Percentiles rank a stretch among this genome's conserved stretches.
These are phyloP conservation scores for Cicer bijugum DNA, from an alignment of 306 rosid species.

Conservation along the genomic window DNA sequence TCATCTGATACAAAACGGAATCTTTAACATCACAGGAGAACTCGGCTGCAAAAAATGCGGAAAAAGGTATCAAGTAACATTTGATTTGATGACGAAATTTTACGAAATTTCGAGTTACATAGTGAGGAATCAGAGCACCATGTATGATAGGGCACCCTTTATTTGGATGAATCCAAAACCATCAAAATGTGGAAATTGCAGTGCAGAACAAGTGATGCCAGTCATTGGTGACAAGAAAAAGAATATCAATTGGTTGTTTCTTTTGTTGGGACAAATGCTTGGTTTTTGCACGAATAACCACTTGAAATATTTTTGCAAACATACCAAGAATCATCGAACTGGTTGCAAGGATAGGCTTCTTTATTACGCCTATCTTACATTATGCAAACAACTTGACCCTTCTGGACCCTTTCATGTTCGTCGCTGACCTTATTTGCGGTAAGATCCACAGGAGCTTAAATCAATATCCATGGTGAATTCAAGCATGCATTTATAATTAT, in stretches of 20 bases:
- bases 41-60: constrained; percentile 58
- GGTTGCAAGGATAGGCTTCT: constrained; percentile 68
- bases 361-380: constrained; percentile 47
- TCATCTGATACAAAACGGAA: not conserved
- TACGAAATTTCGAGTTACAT: not conserved
- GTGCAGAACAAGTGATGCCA: constrained; percentile 49
- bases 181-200: constrained; percentile 49
- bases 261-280: constrained; percentile 60
- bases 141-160: constrained; percentile 52
- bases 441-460: too few species aligned
- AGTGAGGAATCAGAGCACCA: not conserved
- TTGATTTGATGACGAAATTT: constrained; percentile 31
- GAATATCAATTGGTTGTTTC: constrained; percentile 67
- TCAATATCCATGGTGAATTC: too few species aligned
- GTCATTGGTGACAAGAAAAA: constrained; percentile 37
- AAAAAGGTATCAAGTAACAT: constrained; percentile 5
- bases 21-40: constrained; percentile 32
- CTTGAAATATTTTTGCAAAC: constrained; percentile 61
- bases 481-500: too few species aligned
- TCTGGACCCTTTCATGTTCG: constrained; percentile 14
- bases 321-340: constrained; percentile 56
- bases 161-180: constrained; percentile 51
- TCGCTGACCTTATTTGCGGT: not conserved
- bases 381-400: constrained; percentile 60
- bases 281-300: constrained; percentile 58